Evolutionary conservation across 208 protist species (phyloP).

Genomic region (Crithidia thermophila): DNA sequence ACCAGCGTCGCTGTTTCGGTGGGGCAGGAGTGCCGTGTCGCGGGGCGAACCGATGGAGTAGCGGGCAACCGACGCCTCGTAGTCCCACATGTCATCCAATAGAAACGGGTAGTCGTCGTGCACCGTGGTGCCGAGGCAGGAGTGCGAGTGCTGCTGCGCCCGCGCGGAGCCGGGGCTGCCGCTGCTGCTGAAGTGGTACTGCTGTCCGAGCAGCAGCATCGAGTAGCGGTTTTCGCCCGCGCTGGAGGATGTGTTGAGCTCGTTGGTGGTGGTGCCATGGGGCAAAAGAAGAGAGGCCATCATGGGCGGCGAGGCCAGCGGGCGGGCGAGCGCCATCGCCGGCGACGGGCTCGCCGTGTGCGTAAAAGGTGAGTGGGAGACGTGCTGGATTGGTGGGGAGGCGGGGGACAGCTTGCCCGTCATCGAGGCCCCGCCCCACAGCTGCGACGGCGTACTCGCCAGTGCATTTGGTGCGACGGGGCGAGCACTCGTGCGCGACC

Average conservation of each 20-base stretch:
- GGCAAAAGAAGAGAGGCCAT: neutral
- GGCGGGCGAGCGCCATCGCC: slow-evolving; percentile 5
- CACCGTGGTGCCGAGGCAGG: slow-evolving; percentile 14
- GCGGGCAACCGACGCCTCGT: too few relatives aligned
- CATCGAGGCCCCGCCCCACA: too few relatives aligned
- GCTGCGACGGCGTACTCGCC: too few relatives aligned
- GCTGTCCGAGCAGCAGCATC: too few relatives aligned
- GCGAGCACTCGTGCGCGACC: too few relatives aligned
- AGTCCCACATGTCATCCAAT: slow-evolving; percentile 16
- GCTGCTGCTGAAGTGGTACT: too few relatives aligned
- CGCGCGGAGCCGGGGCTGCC: neutral
- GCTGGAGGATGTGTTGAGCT: neutral
- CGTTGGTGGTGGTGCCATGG: neutral
- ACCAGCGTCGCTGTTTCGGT: neutral
- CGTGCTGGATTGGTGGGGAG: too few relatives aligned
- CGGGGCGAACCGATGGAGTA: too few relatives aligned
- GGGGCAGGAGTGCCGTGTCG: too few relatives aligned
- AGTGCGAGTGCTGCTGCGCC: slow-evolving; percentile 1
- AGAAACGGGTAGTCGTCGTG: neutral
- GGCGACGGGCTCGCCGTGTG: slow-evolving; percentile 1
- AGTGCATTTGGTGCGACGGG: too few relatives aligned
- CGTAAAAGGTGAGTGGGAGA: slow-evolving; percentile 1
- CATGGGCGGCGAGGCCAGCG: neutral
- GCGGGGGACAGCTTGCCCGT: too few relatives aligned
- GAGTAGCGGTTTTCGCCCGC: slow-evolving; percentile 12